Evolutionary conservation across 345 rosid species (phyloP).

Genomic region (Arabis alpina): DNA sequence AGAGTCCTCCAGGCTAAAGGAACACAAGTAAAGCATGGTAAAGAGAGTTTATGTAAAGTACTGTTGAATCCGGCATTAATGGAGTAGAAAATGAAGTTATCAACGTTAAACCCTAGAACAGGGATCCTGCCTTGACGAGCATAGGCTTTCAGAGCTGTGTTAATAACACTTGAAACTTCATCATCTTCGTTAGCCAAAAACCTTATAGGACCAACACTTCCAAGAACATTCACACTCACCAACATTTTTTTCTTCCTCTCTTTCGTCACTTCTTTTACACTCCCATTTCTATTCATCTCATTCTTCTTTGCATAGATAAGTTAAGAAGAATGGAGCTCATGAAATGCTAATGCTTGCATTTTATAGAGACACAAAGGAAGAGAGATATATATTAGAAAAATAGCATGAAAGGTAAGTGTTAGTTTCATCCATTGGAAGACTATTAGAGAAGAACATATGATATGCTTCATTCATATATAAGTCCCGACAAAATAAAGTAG

Average conservation of each 20-base stretch:
- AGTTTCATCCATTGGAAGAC: slow-evolving; percentile 22
- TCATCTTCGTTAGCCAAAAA: slow-evolving; percentile 67
- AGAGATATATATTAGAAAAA: neutral
- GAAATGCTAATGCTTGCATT: neutral
- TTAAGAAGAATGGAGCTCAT: neutral
- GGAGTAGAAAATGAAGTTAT: slow-evolving; percentile 59
- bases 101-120: slow-evolving; percentile 58
- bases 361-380: slow-evolving; percentile 26
- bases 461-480: slow-evolving; percentile 11
- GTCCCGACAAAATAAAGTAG: slow-evolving; percentile 21
- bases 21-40: neutral
- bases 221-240: slow-evolving; percentile 67
- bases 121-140: slow-evolving; percentile 89
- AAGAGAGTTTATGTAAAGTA: slow-evolving; percentile 21
- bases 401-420: slow-evolving; percentile 23
- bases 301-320: slow-evolving; percentile 11
- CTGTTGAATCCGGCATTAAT: slow-evolving; percentile 47
- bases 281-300: neutral
- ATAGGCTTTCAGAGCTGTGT: slow-evolving; percentile 64
- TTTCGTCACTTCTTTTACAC: slow-evolving; percentile 29
- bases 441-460: slow-evolving; percentile 27
- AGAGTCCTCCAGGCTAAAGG: neutral
- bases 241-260: slow-evolving; percentile 53
- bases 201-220: slow-evolving; percentile 81
- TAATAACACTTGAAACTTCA: slow-evolving; percentile 59